phyloP scores from a whole-genome alignment of 1,139 yeast genomes.

The Suhomyces wounanorum region DNA sequence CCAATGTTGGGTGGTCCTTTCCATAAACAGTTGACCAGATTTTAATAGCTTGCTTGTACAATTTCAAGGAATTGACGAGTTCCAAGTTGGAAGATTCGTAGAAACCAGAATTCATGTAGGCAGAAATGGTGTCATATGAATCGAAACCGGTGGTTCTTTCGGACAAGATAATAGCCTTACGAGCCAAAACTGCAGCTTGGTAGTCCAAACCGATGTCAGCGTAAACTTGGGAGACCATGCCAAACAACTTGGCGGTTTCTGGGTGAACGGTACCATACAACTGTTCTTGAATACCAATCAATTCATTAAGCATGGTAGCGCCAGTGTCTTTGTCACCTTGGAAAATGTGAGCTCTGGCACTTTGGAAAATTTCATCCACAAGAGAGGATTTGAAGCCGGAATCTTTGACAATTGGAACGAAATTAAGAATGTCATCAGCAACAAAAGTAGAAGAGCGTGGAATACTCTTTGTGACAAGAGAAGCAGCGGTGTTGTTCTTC shows the following conservation, averaged over 20 bases:
- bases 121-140: slow-evolving; percentile 71
- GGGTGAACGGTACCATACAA: slow-evolving; percentile 80
- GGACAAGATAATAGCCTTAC: slow-evolving; percentile 70
- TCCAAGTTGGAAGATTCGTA: slow-evolving; percentile 66
- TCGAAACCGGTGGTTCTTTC: slow-evolving; percentile 86
- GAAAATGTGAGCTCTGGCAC: slow-evolving; percentile 56
- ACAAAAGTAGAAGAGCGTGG: slow-evolving; percentile 47
- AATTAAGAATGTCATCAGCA: slow-evolving; percentile 62
- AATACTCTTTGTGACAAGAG: slow-evolving; percentile 23
- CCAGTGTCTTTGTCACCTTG: slow-evolving; percentile 52
- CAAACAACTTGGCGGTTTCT: slow-evolving; percentile 73
- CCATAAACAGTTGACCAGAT: slow-evolving; percentile 59
- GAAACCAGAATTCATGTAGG: slow-evolving; percentile 73
- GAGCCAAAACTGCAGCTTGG: slow-evolving; percentile 68
- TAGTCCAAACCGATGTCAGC: slow-evolving; percentile 58
- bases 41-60: slow-evolving; percentile 61
- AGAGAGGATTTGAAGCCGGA: slow-evolving; percentile 65
- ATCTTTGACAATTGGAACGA: slow-evolving; percentile 75
- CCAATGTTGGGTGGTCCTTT: slow-evolving; percentile 65
- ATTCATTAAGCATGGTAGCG: slow-evolving; percentile 62
- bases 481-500: slow-evolving; percentile 21
- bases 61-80: slow-evolving; percentile 60
- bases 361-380: slow-evolving; percentile 78
- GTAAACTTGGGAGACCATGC: slow-evolving; percentile 65
- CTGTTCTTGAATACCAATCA: slow-evolving; percentile 76